Percentiles rank a stretch among this genome's conserved stretches.
phyloP scores from a whole-genome alignment of 495 filamentous ascomycete genomes.

The Podospora pseudopauciseta region DNA sequence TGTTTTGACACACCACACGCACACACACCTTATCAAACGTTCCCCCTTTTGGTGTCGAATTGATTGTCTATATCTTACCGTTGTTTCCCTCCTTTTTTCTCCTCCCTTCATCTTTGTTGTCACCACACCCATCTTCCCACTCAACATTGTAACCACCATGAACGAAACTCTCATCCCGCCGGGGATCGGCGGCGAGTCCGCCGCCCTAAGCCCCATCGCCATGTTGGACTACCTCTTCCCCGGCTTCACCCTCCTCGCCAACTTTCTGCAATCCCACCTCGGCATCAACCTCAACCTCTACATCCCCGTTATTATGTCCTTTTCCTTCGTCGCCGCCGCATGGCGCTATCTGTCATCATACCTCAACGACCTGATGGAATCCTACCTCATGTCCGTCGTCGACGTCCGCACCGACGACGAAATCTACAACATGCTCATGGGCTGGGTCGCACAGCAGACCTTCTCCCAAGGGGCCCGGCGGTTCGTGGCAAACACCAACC shows the following conservation, averaged over 20 bases:
- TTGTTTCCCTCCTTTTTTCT: not conserved
- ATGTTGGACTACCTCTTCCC: conserved; percentile 73
- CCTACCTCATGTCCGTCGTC: conserved; percentile 54
- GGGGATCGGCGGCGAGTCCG: not conserved
- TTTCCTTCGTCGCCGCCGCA: conserved; percentile 47
- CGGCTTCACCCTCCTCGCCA: conserved; percentile 63
- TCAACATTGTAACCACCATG: not conserved
- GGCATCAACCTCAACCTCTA: conserved; percentile 70
- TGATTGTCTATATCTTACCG: too few relatives aligned
- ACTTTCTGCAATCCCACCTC: conserved; percentile 55
- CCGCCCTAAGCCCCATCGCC: conserved; percentile 19
- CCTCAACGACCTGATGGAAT: conserved; percentile 41
- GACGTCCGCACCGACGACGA: conserved; percentile 66
- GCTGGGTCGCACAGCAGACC: conserved; percentile 60
- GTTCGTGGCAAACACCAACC: conserved; percentile 60
- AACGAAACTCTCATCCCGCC: conserved; percentile 10
- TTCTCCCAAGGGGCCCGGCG: conserved; percentile 55
- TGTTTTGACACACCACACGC: too few relatives aligned
- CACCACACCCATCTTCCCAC: not conserved
- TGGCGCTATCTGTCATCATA: conserved; percentile 49
- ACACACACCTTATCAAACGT: too few relatives aligned
- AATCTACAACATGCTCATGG: conserved; percentile 66
- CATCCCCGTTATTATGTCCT: conserved; percentile 56
- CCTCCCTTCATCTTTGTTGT: not conserved
- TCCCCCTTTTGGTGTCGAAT: too few relatives aligned